phyloP scores from a whole-genome alignment of 2,329 filamentous ascomycete species.

The Elsinoe ampelina region DNA sequence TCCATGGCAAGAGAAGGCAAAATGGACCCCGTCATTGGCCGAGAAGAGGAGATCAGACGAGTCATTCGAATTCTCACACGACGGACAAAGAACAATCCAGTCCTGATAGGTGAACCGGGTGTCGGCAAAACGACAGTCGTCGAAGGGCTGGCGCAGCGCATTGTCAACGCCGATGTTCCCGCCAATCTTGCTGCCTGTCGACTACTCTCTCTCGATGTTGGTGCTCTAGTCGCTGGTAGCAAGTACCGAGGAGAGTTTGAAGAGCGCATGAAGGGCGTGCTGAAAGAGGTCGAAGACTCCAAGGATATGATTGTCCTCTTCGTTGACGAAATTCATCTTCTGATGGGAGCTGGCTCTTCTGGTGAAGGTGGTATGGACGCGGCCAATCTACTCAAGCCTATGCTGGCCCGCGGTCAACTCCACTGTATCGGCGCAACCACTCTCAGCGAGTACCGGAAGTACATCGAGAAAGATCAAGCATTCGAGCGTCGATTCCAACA shows the following conservation, averaged over 20 bases:
- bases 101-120: slow-evolving; percentile 94
- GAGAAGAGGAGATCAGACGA: slow-evolving; percentile 89
- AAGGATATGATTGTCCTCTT: slow-evolving; percentile 97
- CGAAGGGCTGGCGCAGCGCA: slow-evolving; percentile 87
- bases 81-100: slow-evolving; percentile 96
- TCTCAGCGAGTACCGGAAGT: slow-evolving; percentile 90
- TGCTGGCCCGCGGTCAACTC: slow-evolving; percentile 90
- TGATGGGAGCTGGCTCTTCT: slow-evolving; percentile 92
- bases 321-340: slow-evolving; percentile 95
- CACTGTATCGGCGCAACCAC: slow-evolving; percentile 98
- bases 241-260: slow-evolving; percentile 99
- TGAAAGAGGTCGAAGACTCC: slow-evolving; percentile 91
- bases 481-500: slow-evolving; percentile 99
- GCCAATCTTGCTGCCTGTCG: slow-evolving; percentile 91
- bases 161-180: slow-evolving; percentile 93
- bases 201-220: slow-evolving; percentile 88
- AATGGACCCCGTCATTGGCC: slow-evolving; percentile 92
- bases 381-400: slow-evolving; percentile 93
- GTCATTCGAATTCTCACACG: slow-evolving; percentile 86
- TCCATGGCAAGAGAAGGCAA: slow-evolving; percentile 93
- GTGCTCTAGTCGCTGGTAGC: slow-evolving; percentile 88
- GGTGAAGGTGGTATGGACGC: slow-evolving; percentile 98
- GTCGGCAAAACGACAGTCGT: slow-evolving; percentile 98
- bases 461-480: slow-evolving; percentile 96
- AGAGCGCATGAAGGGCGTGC: slow-evolving; percentile 96